phyloP scores from a whole-genome alignment of 441 rosid species.

The Brassica hybrid region DNA sequence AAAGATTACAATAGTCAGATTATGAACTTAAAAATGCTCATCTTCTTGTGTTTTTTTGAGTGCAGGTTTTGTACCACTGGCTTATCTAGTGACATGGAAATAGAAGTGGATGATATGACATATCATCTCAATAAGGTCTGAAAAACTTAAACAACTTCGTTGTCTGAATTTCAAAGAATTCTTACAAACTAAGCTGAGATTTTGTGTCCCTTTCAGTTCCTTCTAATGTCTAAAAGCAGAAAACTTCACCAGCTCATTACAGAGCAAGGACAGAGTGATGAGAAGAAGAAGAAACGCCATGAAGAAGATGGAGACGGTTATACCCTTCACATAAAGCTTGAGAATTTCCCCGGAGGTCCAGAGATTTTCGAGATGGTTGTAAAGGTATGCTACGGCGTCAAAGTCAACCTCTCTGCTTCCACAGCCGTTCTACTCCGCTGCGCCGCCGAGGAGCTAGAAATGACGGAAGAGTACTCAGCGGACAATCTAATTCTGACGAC shows the following conservation, averaged over 20 bases:
- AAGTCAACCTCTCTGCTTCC: slow-evolving; percentile 52
- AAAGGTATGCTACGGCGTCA: slow-evolving; percentile 67
- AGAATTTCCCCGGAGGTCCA: slow-evolving; percentile 61
- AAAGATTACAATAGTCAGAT: neutral
- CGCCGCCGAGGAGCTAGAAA: slow-evolving; percentile 67
- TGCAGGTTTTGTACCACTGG: slow-evolving; percentile 68
- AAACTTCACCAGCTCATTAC: slow-evolving; percentile 56
- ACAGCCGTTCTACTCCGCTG: slow-evolving; percentile 62
- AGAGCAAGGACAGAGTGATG: slow-evolving; percentile 44
- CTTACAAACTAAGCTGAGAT: neutral
- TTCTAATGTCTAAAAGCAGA: slow-evolving; percentile 59
- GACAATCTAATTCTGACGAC: slow-evolving; percentile 57
- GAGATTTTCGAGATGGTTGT: slow-evolving; percentile 60
- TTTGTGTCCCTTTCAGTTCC: slow-evolving; percentile 49
- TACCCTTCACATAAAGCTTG: slow-evolving; percentile 42
- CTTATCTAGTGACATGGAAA: slow-evolving; percentile 62
- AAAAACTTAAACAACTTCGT: neutral
- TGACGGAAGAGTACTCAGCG: slow-evolving; percentile 60
- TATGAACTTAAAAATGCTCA: neutral
- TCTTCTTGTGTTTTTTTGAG: neutral
- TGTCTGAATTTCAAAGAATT: neutral
- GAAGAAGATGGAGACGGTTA: neutral
- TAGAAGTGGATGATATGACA: slow-evolving; percentile 56
- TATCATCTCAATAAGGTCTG: slow-evolving; percentile 69
- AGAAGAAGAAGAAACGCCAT: slow-evolving; percentile 8